Evolutionary conservation across 139 green algal genomes (phyloP).

Genomic region (Closterium sp.): DNA sequence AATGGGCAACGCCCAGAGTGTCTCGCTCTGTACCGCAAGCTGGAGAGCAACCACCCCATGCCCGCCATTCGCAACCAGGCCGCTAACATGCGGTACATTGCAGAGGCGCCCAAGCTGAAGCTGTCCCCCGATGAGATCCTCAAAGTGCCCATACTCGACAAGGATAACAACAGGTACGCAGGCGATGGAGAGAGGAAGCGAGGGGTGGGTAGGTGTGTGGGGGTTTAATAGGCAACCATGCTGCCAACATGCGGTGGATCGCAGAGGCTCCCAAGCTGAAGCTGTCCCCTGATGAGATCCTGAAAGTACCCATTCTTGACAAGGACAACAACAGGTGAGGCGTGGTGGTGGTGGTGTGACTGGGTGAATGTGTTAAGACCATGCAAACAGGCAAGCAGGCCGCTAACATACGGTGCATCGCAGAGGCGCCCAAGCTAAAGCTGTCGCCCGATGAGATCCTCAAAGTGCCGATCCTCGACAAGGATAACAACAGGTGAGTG

Average conservation of each 20-base stretch:
- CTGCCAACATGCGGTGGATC: conserved; percentile 48
- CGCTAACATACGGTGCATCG: conserved; percentile 46
- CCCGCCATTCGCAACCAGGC: conserved; percentile 38
- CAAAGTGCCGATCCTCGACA: conserved; percentile 42
- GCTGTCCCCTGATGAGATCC: conserved; percentile 45
- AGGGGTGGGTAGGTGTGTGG: neutral
- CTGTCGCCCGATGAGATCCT: conserved; percentile 43
- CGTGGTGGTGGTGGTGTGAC: too few relatives aligned
- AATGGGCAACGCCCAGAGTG: conserved; percentile 39
- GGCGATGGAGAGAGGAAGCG: too few relatives aligned
- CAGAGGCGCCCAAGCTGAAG: conserved; percentile 53
- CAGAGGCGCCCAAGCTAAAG: conserved; percentile 52
- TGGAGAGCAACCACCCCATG: conserved; percentile 32
- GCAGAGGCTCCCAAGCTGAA: conserved; percentile 49
- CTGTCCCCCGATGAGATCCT: conserved; percentile 49
- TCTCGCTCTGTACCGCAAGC: conserved; percentile 43
- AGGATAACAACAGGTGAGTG: conserved; percentile 37
- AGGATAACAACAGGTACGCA: conserved; percentile 44
- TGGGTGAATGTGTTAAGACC: neutral
- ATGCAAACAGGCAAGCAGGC: conserved; percentile 13
- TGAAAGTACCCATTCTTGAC: conserved; percentile 42
- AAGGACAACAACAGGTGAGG: conserved; percentile 38
- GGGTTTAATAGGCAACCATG: neutral
- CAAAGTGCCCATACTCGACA: conserved; percentile 41
- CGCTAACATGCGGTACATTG: conserved; percentile 47